Base-by-base conservation (phyloP, 2,329 filamentous ascomycete species). In the Alternaria brassicicola region DNA sequence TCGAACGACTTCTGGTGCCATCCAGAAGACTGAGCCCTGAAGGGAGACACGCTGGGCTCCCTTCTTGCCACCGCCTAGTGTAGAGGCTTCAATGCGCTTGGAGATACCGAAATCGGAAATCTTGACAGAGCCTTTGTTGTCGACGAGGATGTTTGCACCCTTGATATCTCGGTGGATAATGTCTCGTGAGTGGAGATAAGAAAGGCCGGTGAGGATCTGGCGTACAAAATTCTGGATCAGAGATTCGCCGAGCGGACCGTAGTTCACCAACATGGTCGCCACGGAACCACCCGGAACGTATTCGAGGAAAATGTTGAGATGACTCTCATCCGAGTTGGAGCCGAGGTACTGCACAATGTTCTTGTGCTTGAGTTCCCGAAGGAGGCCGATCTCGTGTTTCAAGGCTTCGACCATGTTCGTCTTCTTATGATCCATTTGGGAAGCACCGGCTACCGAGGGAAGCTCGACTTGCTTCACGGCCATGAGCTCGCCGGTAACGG, bases 91-190 rank as follows among this genome's bases (percentile, higher is more conserved):
- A 38, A 98, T 90, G 77, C 96, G 96, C 84, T 99, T 99, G 61
- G 91, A 96, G 75, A 99, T 98, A 74, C 95, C 95, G 70, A 99
- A 99, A 83, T 99, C 95, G 8, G 94, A 98, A 66, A 99, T 99
- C 81, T 99, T 99, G 80, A 99, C 96, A 7, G 92, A 94, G 57
- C 95, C 95, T 80, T 98, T 97, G 83, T 98, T 98, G 81, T 99
- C 95, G 56, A 99, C 95, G 5, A 99, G 88, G 67, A 99, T 96
- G 75, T 99, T 99, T 77, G 95, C 95, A 46, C 95, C 95, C 82
- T 99, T 99, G 85, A 99, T 98, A 74, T 99, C 95, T 60, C 95
- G 90, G 77, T 99, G 95, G 69, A 99, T 98, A 73, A 99, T 99
- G 74, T 97, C 95, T 64, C 89, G 88, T 74, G 89, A 90, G 80